phyloP scores from a whole-genome alignment of 352 stramenopile genomes.

The Pythium apleroticum region DNA sequence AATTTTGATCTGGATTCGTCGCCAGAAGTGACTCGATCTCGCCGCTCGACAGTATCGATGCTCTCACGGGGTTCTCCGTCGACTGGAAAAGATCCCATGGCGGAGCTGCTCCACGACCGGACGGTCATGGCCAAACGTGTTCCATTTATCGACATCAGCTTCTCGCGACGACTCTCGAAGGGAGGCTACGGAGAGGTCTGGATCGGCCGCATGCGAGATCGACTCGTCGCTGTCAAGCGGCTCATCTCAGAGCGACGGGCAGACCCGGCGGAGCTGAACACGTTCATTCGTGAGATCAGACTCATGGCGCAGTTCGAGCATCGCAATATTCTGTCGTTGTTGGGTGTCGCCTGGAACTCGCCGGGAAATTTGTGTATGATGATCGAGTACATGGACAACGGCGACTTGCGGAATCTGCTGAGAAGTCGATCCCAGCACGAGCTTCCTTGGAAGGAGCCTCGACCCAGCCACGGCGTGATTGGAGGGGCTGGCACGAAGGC shows the following conservation, averaged over 20 bases:
- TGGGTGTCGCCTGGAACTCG: conserved; percentile 39
- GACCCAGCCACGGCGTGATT: neutral
- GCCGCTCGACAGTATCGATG: conserved; percentile 2
- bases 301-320: conserved; percentile 42
- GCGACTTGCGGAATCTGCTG: conserved; percentile 29
- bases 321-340: conserved; percentile 37
- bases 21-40: neutral
- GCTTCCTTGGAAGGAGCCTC: conserved; percentile 17
- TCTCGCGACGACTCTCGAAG: conserved; percentile 36
- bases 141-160: conserved; percentile 36
- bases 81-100: conserved; percentile 5
- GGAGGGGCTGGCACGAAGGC: conserved; percentile 15
- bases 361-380: conserved; percentile 28
- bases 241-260: conserved; percentile 30
- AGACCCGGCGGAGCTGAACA: conserved; percentile 5
- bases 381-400: conserved; percentile 32
- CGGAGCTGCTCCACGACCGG: conserved; percentile 30
- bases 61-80: neutral
- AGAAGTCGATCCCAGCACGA: neutral
- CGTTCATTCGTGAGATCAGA: conserved; percentile 36
- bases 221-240: conserved; percentile 47
- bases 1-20: neutral
- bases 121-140: conserved; percentile 34
- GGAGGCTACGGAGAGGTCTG: conserved; percentile 58
- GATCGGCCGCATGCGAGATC: conserved; percentile 34